Base-by-base conservation (phyloP, 2,329 filamentous ascomycete genomes). In the Exserohilum turcica region DNA sequence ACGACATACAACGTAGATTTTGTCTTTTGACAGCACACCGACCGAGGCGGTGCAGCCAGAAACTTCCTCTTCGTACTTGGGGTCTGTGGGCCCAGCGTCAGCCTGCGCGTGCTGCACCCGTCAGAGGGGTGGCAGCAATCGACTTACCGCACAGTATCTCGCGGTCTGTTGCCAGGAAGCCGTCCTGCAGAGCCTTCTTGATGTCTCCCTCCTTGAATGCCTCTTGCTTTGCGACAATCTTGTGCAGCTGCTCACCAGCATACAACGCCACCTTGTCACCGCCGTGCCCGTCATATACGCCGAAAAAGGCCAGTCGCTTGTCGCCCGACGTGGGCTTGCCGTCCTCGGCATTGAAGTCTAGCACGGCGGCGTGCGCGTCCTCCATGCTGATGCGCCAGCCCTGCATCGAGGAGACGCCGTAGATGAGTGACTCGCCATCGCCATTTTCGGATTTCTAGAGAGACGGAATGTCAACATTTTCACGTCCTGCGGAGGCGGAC, bases 321-420 rank as follows among this genome's bases (percentile, higher is more conserved):
- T 87, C 80, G 66, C 88, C 83, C 45, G 85, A 82, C 49, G 86
- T 85, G 66, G 88, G 66, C 61, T 83, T 80, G 58, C 81, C 78
- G 54, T 71, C 74, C 31, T 77, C 77, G 66, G 79, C 78, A 57
- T 81, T 79, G 56, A 97, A 86, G 77, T 97, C 91, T 74, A 99
- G 89, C 46, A 97, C 80, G 50, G 90, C 85, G 57, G 90, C 91
- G 79, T 99, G 94, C 60, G 94, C 87, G 76, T 99, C 94, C 77
- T 99, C 94, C 94, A 99, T 99, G 82, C 91, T 96, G 80, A 99
- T 97, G 80, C 94, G 90, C 94, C 94, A 99, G 82, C 94, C 94
- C 79, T 99, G 94, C 94, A 99, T 99, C 78, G 92, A 92, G 64
- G 94, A 99, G 64, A 97, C 87, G 73, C 94, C 94, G 77, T 90